Evolutionary conservation across 148 eudicot genomes (phyloP).

Genomic region (Silene conica): DNA sequence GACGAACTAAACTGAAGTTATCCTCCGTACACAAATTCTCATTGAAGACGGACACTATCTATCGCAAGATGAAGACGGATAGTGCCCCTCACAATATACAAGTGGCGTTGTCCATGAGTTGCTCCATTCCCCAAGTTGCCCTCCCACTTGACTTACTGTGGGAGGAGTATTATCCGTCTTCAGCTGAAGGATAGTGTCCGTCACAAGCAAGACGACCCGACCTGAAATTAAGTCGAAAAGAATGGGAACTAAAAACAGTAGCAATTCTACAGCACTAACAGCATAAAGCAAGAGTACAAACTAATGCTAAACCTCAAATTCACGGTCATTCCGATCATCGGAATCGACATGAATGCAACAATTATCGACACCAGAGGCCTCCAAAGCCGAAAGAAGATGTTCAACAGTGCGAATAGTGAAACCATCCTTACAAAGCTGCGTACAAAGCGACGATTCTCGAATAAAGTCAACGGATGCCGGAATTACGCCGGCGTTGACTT

Average conservation of each 20-base stretch:
- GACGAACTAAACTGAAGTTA: no score
- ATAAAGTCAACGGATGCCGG: constrained; percentile 54
- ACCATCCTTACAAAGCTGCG: constrained; percentile 54
- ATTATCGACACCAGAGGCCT: constrained; percentile 81
- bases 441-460: constrained; percentile 62
- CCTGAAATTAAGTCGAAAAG: not conserved
- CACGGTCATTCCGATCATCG: constrained; percentile 17
- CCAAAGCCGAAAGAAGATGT: constrained; percentile 87
- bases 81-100: no score
- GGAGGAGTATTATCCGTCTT: no score
- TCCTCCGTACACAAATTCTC: no score
- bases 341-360: constrained; percentile 51
- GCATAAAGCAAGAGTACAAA: not conserved
- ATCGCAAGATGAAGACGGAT: no score
- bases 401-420: constrained; percentile 62
- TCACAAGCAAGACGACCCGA: no score
- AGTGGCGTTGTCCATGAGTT: no score
- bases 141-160: no score
- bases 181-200: no score
- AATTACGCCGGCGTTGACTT: constrained; percentile 33
- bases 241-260: not conserved
- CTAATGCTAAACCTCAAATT: constrained; percentile 43
- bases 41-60: no score
- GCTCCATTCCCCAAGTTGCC: no score
- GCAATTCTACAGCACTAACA: no score